phyloP scores from a whole-genome alignment of 1,284 basidiomycete species.

The Sphagnurus paluster region DNA sequence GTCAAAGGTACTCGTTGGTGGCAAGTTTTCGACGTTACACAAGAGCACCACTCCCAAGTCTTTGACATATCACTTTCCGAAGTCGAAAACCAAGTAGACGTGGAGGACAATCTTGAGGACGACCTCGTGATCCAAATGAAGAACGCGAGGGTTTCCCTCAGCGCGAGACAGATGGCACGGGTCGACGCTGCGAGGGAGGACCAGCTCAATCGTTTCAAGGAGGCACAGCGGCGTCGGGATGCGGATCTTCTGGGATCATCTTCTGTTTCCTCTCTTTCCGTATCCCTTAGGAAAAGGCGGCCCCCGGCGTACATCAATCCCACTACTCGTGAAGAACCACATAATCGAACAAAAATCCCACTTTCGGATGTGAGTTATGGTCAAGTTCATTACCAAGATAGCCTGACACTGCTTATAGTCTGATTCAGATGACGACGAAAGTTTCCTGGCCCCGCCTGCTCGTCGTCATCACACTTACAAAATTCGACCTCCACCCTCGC shows the following conservation, averaged over 20 bases:
- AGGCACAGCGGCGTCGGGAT: neutral
- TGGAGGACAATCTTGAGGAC: conserved; percentile 2
- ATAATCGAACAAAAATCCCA: no score
- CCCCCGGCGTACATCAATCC: neutral
- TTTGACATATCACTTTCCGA: neutral
- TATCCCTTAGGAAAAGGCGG: neutral
- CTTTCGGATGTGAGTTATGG: no score
- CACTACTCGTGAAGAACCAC: no score
- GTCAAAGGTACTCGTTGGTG: neutral
- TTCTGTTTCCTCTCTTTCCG: neutral
- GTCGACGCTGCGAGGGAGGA: conserved; percentile 3
- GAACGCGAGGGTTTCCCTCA: neutral
- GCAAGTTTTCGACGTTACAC: neutral
- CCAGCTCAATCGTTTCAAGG: neutral
- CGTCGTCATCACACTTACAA: neutral
- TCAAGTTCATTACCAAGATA: no score
- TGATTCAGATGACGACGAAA: no score
- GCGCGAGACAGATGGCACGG: neutral
- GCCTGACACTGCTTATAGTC: no score
- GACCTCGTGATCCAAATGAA: neutral
- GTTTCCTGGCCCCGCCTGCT: neutral
- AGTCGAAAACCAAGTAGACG: conserved; percentile 2
- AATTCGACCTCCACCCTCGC: neutral
- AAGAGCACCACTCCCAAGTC: neutral
- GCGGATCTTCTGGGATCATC: neutral